Percentiles rank a stretch among this genome's conserved stretches.
Conservation (phyloP, 1,284 basidiomycete genomes). For the Papiliotrema fonsecae region DNA sequence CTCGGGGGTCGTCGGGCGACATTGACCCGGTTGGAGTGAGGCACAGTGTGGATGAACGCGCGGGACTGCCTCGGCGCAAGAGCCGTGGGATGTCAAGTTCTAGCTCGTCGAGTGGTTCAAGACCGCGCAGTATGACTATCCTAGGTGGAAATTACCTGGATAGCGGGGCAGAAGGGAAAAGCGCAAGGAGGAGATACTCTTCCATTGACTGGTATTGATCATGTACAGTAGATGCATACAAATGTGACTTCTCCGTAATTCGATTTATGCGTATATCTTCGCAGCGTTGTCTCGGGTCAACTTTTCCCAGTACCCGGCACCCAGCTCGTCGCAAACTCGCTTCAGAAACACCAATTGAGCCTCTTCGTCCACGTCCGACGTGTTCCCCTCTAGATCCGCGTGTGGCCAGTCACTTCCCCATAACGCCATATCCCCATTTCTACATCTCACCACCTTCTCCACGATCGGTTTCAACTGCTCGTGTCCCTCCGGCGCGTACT, state of each 20-base stretch:
- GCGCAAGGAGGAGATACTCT: neutral
- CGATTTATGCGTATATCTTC: neutral
- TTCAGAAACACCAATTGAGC: neutral
- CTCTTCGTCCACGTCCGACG: neutral
- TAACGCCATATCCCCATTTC: neutral
- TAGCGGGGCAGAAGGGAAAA: conserved; percentile 9
- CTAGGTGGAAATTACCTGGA: conserved; percentile 14
- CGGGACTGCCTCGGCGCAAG: neutral
- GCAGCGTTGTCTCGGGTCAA: neutral
- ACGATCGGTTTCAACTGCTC: neutral
- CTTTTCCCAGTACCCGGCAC: neutral
- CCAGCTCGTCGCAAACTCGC: neutral
- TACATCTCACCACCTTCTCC: neutral
- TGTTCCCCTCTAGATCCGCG: neutral
- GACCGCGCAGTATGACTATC: conserved; percentile 7
- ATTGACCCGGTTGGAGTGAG: neutral
- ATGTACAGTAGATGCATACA: neutral
- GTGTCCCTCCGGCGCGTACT: neutral
- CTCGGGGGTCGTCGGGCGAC: conserved; percentile 3
- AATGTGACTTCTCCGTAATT: neutral
- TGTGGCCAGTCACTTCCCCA: conserved; percentile 1
- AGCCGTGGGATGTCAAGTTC: no score
- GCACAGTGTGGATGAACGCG: neutral
- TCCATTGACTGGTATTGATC: neutral
- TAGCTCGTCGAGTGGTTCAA: neutral